These are phyloP conservation scores for Candida pseudoglaebosa DNA, from an alignment of 805 yeast genomes.

Conservation along the genomic window DNA sequence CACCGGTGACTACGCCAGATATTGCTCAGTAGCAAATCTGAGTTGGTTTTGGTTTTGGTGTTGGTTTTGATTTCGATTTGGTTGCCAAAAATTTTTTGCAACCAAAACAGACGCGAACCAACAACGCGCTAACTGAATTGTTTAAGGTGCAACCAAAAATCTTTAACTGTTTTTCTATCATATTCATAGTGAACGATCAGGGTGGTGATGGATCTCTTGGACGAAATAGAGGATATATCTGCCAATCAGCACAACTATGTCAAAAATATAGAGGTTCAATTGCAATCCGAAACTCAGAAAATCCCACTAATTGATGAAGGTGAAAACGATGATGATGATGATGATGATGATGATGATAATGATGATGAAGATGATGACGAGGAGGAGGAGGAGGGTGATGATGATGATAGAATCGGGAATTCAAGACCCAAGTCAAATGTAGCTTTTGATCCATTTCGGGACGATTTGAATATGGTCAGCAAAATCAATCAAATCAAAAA, in stretches of 20 bases:
- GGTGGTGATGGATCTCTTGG: constrained; percentile 18
- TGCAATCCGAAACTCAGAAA: background rate
- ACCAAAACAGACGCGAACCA: background rate
- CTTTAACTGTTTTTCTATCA: background rate
- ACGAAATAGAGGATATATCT: constrained; percentile 16
- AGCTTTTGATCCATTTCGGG: background rate
- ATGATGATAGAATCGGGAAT: no score
- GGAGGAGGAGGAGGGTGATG: no score
- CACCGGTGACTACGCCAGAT: no score
- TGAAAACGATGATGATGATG: background rate
- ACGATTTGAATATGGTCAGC: constrained; percentile 5
- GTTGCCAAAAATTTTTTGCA: background rate
- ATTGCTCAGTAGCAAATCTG: no score
- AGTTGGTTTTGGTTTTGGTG: no score
- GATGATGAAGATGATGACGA: no score
- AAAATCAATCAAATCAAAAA: constrained; percentile 24
- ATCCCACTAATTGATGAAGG: background rate
- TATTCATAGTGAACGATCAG: background rate
- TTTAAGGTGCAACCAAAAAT: background rate
- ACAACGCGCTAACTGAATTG: background rate
- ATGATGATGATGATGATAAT: background rate
- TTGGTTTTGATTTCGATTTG: no score
- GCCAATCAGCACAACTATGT: constrained; percentile 4
- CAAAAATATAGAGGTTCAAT: background rate
- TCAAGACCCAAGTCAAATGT: no score